Evolutionary conservation across 2,329 filamentous ascomycete genomes (phyloP), one percentile per base, ranked within the genome.

Genomic region (Coniella lustricola): DNA sequence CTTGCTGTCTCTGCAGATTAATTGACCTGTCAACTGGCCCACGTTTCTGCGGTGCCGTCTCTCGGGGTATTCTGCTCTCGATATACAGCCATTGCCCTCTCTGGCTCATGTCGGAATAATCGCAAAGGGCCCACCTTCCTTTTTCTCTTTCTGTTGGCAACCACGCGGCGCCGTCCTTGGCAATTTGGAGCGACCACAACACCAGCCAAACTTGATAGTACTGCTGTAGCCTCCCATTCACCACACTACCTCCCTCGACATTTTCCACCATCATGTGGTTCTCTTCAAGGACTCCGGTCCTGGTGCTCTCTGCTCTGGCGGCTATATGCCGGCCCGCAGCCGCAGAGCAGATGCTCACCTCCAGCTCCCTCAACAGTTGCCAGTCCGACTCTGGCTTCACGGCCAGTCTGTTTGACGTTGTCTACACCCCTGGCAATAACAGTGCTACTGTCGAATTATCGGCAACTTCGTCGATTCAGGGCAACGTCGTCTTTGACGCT

Each of bases 331-430:
- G 77, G 44, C 67, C 77, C 51, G 75, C 72, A 16, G 60, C 78
- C 50, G 85, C 80, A 54, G 74, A 81, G 62, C 76, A 75, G 55
- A 73, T 88, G 61, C 85, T 97, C 60, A 75, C 83, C 59, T 93
- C 90, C 48, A 87, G 79, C 62, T 94, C 90, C 21, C 77, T 96
- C 57, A 90, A 87, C 66, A 78, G 85, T 40, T 96, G 90, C 69
- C 86, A 90, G 74, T 73, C 81, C 51, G 84, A 91, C 67, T 91
- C 87, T 22, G 84, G 82, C 61, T 94, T 96, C 67, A 86, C 87
- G 4, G 90, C 90, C 59, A 90, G 85, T 58, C 76, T 93, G 51
- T 95, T 96, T 79, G 85, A 94, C 58, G 85, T 95, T 65, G 71
- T 81, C 55, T 88, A 87, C 67, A 88, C 84, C 2, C 85, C 87